Evolutionary conservation across 2,329 filamentous ascomycete species (phyloP), one percentile per base, ranked within the genome.

Genomic region (Botryosphaeria dothidea): DNA sequence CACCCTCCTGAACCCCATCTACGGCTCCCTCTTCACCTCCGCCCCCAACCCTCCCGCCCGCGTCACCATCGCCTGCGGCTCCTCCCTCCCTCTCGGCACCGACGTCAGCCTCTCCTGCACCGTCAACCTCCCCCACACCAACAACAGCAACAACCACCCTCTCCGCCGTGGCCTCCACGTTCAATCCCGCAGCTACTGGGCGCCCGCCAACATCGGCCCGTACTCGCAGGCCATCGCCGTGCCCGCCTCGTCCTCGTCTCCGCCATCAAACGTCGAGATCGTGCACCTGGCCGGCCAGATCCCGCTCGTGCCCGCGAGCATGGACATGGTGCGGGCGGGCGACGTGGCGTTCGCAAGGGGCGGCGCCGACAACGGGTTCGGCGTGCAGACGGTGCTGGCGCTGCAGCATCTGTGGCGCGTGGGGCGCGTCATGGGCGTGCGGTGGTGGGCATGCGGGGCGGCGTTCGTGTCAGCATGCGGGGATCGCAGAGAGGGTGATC

Each of bases 121-220:
- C 1, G 74, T 81, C 3, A 80, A 81, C 25, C 67, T 72, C 41
- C 25, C 52, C 21, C 54, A 9, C 58, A 68, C 69, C 19, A 62
- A 66, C 43, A 34, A 34, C 13, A 34, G 13, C 77, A 13, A 31
- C 46, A n/a, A 15, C 25, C 25, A 17, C 25, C 5, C 49, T 34
- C 19, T n/a, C 29, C 49, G 82, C 34, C 75, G 79, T 65, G 91
- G 78, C 0, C 84, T 98, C 1, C 95, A 99, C 75, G 93, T 99
- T 5, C 95, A 98, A 78, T 93, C 91, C 3, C 84, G 92, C 43
- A 96, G 92, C 11, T 98, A 98, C 82, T 99, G 95, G 95, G 95
- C 95, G 0, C 95, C 95, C 0, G 94, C 95, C 21, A 98, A 98
- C 73, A 98, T 99, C 62, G 95, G 95, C 0, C 95, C 95, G 0